phyloP scores from a whole-genome alignment of 768 basidiomycete species.

The Rhizopogon rudus region DNA sequence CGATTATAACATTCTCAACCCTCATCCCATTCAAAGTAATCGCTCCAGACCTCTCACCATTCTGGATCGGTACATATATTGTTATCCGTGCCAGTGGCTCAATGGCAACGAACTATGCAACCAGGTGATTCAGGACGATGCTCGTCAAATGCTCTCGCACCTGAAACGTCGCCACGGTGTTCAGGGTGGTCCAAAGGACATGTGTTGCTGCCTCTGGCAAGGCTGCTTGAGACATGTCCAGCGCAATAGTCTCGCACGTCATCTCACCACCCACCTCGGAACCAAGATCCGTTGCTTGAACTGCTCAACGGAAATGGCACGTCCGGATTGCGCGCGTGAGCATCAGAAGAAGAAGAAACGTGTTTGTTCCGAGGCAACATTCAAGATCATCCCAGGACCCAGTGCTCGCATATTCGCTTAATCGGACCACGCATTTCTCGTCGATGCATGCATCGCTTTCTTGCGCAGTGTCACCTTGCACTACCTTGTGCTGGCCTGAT shows the following conservation, averaged over 20 bases:
- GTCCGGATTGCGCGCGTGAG: not conserved
- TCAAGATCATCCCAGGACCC: not conserved
- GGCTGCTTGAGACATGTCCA: not conserved
- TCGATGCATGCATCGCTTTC: not conserved
- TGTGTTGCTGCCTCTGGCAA: not conserved
- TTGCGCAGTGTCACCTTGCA: too few species aligned
- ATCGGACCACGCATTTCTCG: too few species aligned
- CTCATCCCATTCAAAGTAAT: too few species aligned
- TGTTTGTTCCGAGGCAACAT: not conserved
- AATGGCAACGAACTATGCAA: too few species aligned
- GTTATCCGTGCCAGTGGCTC: too few species aligned
- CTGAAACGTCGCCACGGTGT: not conserved
- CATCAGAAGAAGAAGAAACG: not conserved
- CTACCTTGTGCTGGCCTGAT: too few species aligned
- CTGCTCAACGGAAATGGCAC: not conserved
- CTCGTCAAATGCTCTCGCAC: not conserved
- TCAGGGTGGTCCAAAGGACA: not conserved
- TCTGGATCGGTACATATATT: too few species aligned
- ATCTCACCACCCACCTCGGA: constrained; percentile 2
- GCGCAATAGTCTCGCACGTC: not conserved
- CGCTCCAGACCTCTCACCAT: too few species aligned
- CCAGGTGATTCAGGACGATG: not conserved
- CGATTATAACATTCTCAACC: too few species aligned
- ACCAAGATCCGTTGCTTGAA: not conserved
- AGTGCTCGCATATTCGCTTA: not conserved